Evolutionary conservation across 1,284 basidiomycete species (phyloP), one percentile per base, ranked within the genome.

Genomic region (Trichosporon sp.): DNA sequence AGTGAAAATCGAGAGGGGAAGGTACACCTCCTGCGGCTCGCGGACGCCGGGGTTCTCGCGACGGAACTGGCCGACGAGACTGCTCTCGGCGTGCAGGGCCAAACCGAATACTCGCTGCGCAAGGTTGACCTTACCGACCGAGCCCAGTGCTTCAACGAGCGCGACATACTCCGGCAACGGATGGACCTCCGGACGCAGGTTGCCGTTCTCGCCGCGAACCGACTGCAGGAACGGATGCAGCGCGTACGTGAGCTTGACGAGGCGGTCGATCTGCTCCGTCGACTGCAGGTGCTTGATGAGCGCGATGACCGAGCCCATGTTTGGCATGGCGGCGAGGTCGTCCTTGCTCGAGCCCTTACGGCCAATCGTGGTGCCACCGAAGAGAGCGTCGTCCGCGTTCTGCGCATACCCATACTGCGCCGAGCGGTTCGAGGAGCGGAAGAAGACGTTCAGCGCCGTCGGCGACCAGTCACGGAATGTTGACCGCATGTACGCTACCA

Each of bases 401-500:
- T 48, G 11, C 1, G 72, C 70, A 4, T 69, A 3, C 3, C 46
- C 54, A 16, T 64, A 51, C 59, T 74, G 67, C 4, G 38, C 40
- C 3, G 67, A 26, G 4, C 68, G 63, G 0, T 70, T 38, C 11
- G 77, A 69, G 0, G 69, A 46, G 10, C 74, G 77, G 67, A 81
- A 78, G 14, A 81, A 40, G 5, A 69, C 38, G 26, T 74, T 68
- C 21, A 76, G 75, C 4, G 73, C 76, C 26, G 75, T 3, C 1
- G 68, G 56, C 8, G 63, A 31, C 65, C 67, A 68, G n/a, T 65
- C 64, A 8, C 8, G 6, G 32, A 68, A 74, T 14, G 66, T 71
- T 6, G 65, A 35, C 46, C 75, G 75, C 73, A 81, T 78, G 69
- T 84, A 81, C 19, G 67, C 31, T 26, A 82, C 35, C 19, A 85